Evolutionary conservation across 495 filamentous ascomycete species (phyloP).

Genomic region (Penicillium canariense): DNA sequence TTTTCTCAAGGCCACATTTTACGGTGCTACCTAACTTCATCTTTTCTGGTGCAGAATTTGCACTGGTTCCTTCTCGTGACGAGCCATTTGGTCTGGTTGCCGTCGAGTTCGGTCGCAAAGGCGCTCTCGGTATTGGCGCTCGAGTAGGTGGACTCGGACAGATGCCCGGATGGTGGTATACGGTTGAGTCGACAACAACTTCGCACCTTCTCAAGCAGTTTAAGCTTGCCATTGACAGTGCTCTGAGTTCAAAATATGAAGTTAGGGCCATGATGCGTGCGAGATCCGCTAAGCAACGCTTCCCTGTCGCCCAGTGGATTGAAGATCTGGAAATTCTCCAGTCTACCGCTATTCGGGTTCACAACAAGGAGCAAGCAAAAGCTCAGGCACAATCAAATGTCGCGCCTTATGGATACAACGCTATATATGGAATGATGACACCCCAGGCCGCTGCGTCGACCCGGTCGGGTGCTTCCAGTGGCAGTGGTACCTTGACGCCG

Average conservation of each 20-base stretch:
- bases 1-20: conserved; percentile 76
- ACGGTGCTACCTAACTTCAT: conserved; percentile 71
- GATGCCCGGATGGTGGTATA: conserved; percentile 77
- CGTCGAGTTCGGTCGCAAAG: conserved; percentile 77
- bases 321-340: conserved; percentile 62
- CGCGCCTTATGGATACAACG: conserved; percentile 37
- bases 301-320: conserved; percentile 69
- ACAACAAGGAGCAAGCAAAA: conserved; percentile 40
- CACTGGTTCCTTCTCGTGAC: conserved; percentile 74
- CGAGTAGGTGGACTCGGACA: conserved; percentile 67
- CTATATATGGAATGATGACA: conserved; percentile 43
- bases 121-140: conserved; percentile 71
- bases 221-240: conserved; percentile 63
- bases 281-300: conserved; percentile 71
- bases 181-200: conserved; percentile 67
- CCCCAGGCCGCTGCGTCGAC: conserved; percentile 31
- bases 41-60: conserved; percentile 77
- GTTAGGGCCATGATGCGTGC: conserved; percentile 69
- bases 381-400: conserved; percentile 28
- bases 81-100: conserved; percentile 82
- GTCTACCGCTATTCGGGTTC: conserved; percentile 51
- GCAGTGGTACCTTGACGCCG: conserved; percentile 38
- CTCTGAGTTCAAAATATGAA: conserved; percentile 58
- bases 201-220: conserved; percentile 72
- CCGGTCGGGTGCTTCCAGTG: conserved; percentile 44